Evolutionary conservation across 768 basidiomycete genomes (phyloP), one percentile per base, ranked within the genome.

Genomic region (Podaxis sp.): DNA sequence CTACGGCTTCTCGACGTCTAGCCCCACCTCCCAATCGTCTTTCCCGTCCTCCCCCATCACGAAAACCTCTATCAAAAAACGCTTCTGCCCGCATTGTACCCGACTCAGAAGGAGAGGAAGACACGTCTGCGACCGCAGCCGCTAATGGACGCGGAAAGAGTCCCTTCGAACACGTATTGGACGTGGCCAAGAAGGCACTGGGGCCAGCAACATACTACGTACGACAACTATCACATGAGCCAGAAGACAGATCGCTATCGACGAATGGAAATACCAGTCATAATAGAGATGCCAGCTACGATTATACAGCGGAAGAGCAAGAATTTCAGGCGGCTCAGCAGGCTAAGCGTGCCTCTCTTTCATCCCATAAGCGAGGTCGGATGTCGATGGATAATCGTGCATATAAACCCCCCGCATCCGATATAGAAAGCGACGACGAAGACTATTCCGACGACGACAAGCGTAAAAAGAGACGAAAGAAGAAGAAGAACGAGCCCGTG

Each of bases 341-440:
- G 74, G 74, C 70, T 64, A 69, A 73, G 55, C 69, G 68, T 48
- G 59, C 69, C 24, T 65, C 72, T 10, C 65, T 68, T 24, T 69
- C 75, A 1, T 69, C 68, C 7, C 76, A 80, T 65, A 84, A 79
- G 70, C 83, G 86, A 26, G 82, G 81, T 67, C 84, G 87, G 36
- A 90, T 92, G 65, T 89, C 89, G 0, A 69, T 77, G 24, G 93
- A 94, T 72, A 92, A 93, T 75, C 91, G 89, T 72, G 92, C 92
- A 0, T 95, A 93, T 68, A 83, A 83, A 58, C 92, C 92, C 20
- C 74, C 85, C 0, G 72, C 73, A 60, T 89, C 87, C 7, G 89
- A 90, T 66, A 67, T 84, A 37, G 90, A 91, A 44, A 80, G 77
- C 44, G 82, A 84, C 6, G 88, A 86, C 6, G 88, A 86, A 37